Percentiles rank a stretch among this genome's conserved stretches.
phyloP scores from a whole-genome alignment of 1,139 yeast genomes.

The Candida neerlandica region DNA sequence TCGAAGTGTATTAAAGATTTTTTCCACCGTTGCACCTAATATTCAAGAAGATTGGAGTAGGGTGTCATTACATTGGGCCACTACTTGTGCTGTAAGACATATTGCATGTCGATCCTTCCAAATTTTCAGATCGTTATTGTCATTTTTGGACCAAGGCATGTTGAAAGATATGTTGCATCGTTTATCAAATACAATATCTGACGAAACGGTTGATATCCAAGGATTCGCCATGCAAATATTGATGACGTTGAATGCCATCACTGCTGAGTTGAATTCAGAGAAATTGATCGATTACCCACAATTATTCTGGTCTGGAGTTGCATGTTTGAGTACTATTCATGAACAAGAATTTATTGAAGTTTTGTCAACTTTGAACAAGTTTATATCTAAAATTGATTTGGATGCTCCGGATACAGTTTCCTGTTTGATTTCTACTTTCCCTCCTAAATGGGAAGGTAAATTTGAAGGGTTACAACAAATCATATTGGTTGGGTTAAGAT shows the following conservation, averaged over 20 bases:
- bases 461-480: constrained; percentile 86
- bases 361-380: constrained; percentile 76
- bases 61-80: constrained; percentile 89
- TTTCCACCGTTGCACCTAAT: constrained; percentile 49
- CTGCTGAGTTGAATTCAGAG: constrained; percentile 79
- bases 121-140: constrained; percentile 77
- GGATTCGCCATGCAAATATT: constrained; percentile 97
- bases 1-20: constrained; percentile 61
- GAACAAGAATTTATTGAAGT: constrained; percentile 93
- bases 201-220: constrained; percentile 85
- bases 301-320: constrained; percentile 93
- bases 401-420: constrained; percentile 85
- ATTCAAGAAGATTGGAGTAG: constrained; percentile 84
- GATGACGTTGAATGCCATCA: constrained; percentile 91
- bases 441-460: constrained; percentile 94
- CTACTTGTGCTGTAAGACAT: constrained; percentile 96
- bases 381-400: constrained; percentile 82
- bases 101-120: constrained; percentile 97
- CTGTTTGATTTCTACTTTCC: constrained; percentile 82
- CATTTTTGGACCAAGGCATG: constrained; percentile 84
- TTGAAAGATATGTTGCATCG: constrained; percentile 92
- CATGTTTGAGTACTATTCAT: constrained; percentile 85
- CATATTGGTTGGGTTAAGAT: constrained; percentile 79
- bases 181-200: constrained; percentile 89
- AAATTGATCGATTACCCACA: constrained; percentile 88